Base-by-base conservation (phyloP, 495 filamentous ascomycete species). In the Penicillium verhagenii region DNA sequence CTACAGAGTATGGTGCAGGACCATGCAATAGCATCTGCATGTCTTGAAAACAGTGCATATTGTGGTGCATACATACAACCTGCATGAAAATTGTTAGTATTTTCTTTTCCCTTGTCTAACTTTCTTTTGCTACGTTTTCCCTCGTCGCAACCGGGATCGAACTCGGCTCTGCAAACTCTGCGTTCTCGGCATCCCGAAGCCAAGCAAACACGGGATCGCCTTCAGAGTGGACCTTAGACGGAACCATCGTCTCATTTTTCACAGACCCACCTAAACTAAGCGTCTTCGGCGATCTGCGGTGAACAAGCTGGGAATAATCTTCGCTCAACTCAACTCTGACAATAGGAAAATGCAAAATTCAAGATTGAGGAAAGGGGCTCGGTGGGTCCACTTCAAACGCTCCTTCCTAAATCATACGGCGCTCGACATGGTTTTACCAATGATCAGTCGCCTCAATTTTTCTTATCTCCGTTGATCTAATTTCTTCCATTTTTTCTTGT, bases 261-360 rank as follows among this genome's bases (percentile, higher is more conserved):
- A 40, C 29, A 16, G 58, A 47, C 64, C 64, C 60, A 60, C 58
- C 53, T 23, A 24, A 35, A 20, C 53, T 49, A 56, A 55, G 50
- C 52, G 54, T 50, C 50, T 66, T 56, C 57, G 53, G 54, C 45
- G 60, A 66, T 64, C 57, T 50, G 39, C 60, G 53, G 54, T 66
- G 58, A 60, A 53, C 38, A 16, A 6, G 33, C 40, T 51, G 31
- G 45, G 53, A 38, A 59, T 57, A 47, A 13, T 20, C 50, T 29
- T 47, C 53, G 33, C 13, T 35, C 33, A 35, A 14, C 13, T 5
- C 33, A 35, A 3, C 26, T 52, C 58, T 53, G 44, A 42, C 14
- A 26, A 7, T 18, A 35, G 16, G 37, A 10, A 39, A 26, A 33
- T 13, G 25, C 13, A 40, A 35, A 23, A 56, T 48, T 20, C 40